A percentile compares a stretch with the other conserved stretches of the same genome.
Conservation (phyloP, 208 protist species). For the Strigomonas culicis region DNA sequence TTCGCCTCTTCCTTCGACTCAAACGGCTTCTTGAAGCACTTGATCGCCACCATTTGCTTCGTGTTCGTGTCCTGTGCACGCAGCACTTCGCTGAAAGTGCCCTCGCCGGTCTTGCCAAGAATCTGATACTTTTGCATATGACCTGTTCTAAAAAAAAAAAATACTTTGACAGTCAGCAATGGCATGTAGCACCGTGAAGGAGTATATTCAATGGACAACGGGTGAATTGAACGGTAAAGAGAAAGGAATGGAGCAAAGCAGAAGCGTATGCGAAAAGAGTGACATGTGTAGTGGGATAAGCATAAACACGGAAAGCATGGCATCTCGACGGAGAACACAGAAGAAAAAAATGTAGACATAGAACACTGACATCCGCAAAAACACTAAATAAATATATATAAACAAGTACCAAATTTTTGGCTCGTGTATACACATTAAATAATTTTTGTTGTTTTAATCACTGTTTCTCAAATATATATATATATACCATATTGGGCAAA, state of each 20-base stretch:
- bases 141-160: conserved; percentile 10
- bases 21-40: conserved; percentile 97
- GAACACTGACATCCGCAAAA: background rate
- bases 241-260: conserved; percentile 5
- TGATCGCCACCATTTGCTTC: conserved; percentile 93
- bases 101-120: conserved; percentile 96
- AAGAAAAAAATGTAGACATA: conserved; percentile 13
- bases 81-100: conserved; percentile 97
- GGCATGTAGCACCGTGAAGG: too few relatives aligned
- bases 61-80: conserved; percentile 93
- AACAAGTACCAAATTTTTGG: too few relatives aligned
- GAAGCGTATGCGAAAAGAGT: too few relatives aligned
- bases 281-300: background rate
- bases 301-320: conserved; percentile 9
- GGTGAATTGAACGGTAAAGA: conserved; percentile 7
- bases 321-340: background rate
- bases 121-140: conserved; percentile 93
- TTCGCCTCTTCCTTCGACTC: conserved; percentile 94
- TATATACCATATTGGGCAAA: background rate
- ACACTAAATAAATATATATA: too few relatives aligned
- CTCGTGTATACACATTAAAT: background rate
- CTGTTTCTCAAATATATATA: background rate
- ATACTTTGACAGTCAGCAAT: too few relatives aligned
- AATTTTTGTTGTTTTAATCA: conserved; percentile 5
- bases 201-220: background rate